A percentile compares a stretch with the other conserved stretches of the same genome.
Conservation (phyloP, 495 filamentous ascomycete species). For the Haplographium delicatum region DNA sequence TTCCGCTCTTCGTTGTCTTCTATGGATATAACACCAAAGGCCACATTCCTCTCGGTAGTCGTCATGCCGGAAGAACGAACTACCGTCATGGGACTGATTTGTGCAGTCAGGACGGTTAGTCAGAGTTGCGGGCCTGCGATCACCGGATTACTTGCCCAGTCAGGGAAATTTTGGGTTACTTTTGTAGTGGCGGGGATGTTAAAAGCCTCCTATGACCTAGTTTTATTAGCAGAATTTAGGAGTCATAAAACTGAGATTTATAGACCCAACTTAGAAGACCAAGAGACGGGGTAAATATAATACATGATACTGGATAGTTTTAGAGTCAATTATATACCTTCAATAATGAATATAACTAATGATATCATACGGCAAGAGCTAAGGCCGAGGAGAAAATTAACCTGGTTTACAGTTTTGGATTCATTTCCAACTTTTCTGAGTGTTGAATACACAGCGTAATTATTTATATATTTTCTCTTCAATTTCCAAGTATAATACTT, state of each 20-base stretch:
- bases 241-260: constrained; percentile 9
- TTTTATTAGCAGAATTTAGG: constrained; percentile 60
- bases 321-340: no score
- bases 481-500: constrained; percentile 1
- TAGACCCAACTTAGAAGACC: no score
- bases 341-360: no score
- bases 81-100: constrained; percentile 67
- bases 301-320: no score
- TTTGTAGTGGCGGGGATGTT: constrained; percentile 67
- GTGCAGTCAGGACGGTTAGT: constrained; percentile 59
- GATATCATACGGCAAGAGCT: no score
- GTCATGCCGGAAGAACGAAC: constrained; percentile 71
- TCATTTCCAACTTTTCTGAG: no score
- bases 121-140: constrained; percentile 60
- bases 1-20: constrained; percentile 65
- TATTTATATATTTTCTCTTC: no score
- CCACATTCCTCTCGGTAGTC: constrained; percentile 71
- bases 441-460: no score
- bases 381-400: no score
- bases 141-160: constrained; percentile 63
- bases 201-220: constrained; percentile 68
- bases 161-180: constrained; percentile 59
- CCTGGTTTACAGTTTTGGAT: no score
- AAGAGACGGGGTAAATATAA: no score
- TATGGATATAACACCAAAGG: constrained; percentile 80